A percentile compares a stretch with the other conserved stretches of the same genome.
These are phyloP conservation scores for Colletotrichum falcatum DNA, from an alignment of 2,329 filamentous ascomycete species.

Conservation along the genomic window DNA sequence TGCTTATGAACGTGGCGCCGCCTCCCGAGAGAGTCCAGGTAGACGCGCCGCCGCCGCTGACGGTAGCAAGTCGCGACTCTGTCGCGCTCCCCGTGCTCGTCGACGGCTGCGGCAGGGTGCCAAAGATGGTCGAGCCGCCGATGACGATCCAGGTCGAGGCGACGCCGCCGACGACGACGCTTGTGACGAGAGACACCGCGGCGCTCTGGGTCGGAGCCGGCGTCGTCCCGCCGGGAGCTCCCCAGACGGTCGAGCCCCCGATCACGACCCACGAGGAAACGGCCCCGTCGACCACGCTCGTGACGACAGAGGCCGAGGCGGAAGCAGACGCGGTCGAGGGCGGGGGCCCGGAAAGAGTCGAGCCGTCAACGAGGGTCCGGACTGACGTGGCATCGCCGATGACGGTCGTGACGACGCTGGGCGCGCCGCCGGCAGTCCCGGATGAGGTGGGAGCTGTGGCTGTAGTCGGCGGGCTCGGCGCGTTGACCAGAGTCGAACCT, in stretches of 20 bases:
- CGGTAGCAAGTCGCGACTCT: not conserved
- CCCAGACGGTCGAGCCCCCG: not conserved
- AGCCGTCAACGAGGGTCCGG: not conserved
- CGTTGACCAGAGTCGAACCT: not conserved
- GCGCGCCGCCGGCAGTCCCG: not conserved
- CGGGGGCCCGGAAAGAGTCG: not conserved
- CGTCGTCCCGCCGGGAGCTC: too few relatives aligned
- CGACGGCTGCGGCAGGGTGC: not conserved
- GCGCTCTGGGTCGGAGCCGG: not conserved
- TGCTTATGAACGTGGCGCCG: not conserved
- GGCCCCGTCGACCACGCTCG: not conserved
- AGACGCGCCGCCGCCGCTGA: not conserved
- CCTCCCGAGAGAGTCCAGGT: not conserved
- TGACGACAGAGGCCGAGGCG: not conserved
- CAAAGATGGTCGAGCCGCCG: not conserved
- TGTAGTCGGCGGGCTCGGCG: not conserved
- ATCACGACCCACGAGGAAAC: not conserved
- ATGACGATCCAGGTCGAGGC: constrained; percentile 16
- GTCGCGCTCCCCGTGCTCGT: not conserved
- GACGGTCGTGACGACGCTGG: constrained; percentile 8
- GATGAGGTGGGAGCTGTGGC: not conserved
- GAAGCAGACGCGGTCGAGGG: not conserved
- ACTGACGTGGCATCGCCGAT: not conserved
- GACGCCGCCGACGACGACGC: constrained; percentile 1
- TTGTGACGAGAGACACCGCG: constrained; percentile 2